phyloP scores from a whole-genome alignment of 2,329 filamentous ascomycete genomes.

The Falciphora oryzae region DNA sequence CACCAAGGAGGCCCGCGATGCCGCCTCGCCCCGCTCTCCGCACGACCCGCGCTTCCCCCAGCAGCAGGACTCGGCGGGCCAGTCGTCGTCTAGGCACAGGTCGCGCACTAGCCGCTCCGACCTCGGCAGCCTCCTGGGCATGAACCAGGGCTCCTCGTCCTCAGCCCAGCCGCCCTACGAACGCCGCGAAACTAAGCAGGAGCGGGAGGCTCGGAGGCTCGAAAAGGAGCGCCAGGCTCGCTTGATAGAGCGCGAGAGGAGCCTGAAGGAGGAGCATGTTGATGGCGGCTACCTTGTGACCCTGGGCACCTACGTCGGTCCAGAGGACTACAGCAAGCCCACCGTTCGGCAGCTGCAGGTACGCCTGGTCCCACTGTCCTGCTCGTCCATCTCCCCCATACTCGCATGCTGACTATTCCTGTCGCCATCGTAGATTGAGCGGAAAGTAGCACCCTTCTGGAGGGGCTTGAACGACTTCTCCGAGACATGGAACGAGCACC shows the following conservation, averaged over 20 bases:
- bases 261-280: conserved; percentile 84
- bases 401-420: conserved; percentile 16
- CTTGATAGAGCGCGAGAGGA: conserved; percentile 80
- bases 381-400: neutral
- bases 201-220: conserved; percentile 78
- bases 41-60: conserved; percentile 6
- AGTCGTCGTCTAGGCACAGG: conserved; percentile 19
- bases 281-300: conserved; percentile 95
- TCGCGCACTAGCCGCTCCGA: conserved; percentile 37
- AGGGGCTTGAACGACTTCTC: conserved; percentile 85
- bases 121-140: conserved; percentile 38
- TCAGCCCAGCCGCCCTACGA: conserved; percentile 41
- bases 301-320: conserved; percentile 84
- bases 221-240: conserved; percentile 75
- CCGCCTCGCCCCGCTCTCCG: conserved; percentile 18
- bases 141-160: conserved; percentile 33
- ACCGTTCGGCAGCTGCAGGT: conserved; percentile 89
- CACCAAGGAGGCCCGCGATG: conserved; percentile 29
- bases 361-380: conserved; percentile 19
- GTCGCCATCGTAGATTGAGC: conserved; percentile 64
- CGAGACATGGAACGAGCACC: conserved; percentile 86
- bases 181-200: conserved; percentile 82
- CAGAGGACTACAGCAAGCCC: conserved; percentile 88
- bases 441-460: conserved; percentile 92
- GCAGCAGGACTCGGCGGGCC: conserved; percentile 7